Base-by-base conservation (phyloP, 2,329 filamentous ascomycete species). In the Sporothrix luriei region DNA sequence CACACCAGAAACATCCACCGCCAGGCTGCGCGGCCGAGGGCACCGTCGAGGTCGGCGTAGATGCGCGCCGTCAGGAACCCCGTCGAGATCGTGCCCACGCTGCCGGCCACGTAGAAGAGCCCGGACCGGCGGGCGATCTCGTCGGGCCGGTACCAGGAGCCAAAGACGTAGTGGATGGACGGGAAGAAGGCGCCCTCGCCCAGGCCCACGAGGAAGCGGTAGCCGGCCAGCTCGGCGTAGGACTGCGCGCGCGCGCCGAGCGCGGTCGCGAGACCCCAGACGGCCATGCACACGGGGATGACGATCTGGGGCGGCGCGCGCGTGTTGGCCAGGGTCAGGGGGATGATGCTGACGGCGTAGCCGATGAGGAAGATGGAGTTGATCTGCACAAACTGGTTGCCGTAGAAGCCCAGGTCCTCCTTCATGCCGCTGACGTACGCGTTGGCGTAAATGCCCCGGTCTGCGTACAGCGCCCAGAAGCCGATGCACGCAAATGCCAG, bases 361-460 rank as follows among this genome's bases (percentile, higher is more conserved):
- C 87, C 87, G 0, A 86, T 81, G 0, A 85, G 88, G 80, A 87
- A 90, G 38, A 81, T 83, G 0, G 85, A 83, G 66, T 76, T 77
- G 70, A 81, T 76, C 69, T 86, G 84, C 67, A 87, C 87, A 24
- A 70, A 46, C 51, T 88, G 78, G 72, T 87, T 87, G 0, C 81
- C 80, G 57, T 84, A 81, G 19, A 88, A 76, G 1, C 78, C 74
- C 0, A 87, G 77, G 68, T 87, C 84, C 73, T 87, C 83, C 74
- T 85, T 82, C 83, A 80, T 79, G 3, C 79, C 79, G 0, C 74
- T 79, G 0, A 81, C 78, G 55, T 77, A 82, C 4, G 80, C 81
- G 74, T 82, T 82, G 65, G 75, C 76, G 21, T 61, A 59, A 5
- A 67, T 40, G 21, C 29, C 29, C 19, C 65, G 54, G 48, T 70